Base-by-base conservation (phyloP, 2,329 filamentous ascomycete species). In the Simplicillium sp. region DNA sequence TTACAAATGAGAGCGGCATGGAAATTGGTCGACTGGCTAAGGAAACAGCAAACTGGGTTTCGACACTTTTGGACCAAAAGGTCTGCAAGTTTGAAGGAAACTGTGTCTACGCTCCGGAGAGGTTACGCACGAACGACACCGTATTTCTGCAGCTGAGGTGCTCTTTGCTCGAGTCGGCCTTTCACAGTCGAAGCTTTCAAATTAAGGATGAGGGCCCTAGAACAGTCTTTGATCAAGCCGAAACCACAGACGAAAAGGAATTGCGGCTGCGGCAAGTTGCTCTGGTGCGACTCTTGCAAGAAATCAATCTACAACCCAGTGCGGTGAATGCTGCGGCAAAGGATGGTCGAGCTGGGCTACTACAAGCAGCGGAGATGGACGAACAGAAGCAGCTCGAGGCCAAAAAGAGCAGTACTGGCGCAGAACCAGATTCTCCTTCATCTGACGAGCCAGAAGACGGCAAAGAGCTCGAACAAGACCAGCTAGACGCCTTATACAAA, bases 381-480 rank as follows among this genome's bases (percentile, higher is more conserved):
- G 92, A 97, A 50, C 82, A 87, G 53, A 82, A 81, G 49, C 73
- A 76, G 41, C 79, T 73, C 46, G 73, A 77, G 38, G 59, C 55
- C 4, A 55, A 64, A 14, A 71, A 68, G 45, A 17, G 53, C 4
- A 32, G 7, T 12, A 37, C 35, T 3, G 6, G 28, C n/a, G 61
- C 61, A 13, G 58, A 62, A 3, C 52, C 60, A 0, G 57, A 49
- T 0, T 80, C 80, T 1, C 66, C 81, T 0, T 61, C 64, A 2
- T 66, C 70, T 5, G 85, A 83, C 9, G 85, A 84, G 36, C 69
- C 70, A 0, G 89, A 96, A 50, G 89, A 96, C 29, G 88, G 88
- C 3, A 76, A 89, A 51, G 89, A 97, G 61, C 73, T 98, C 0
- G 88, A 97, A 55, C 87, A 97, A 59, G 89, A 94, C 52, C 92